Conservation (phyloP, 2,329 filamentous ascomycete genomes). For the Botrytis cinerea region DNA sequence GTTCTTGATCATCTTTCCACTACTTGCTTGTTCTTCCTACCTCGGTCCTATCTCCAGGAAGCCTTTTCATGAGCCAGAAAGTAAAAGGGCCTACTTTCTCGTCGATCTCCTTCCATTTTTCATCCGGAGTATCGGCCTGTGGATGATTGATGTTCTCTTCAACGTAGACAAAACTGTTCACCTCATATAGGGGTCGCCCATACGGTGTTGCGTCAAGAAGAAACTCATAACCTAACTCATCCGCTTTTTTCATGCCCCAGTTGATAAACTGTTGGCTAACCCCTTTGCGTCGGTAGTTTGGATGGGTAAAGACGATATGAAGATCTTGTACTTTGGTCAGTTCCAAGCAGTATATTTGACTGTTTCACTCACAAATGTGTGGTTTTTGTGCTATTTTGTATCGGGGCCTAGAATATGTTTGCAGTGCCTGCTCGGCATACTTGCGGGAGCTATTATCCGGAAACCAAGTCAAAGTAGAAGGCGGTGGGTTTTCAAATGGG, state of each 20-base stretch:
- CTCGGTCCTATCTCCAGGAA: neutral
- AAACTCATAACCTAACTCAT: constrained; percentile 15
- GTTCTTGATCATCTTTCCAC: neutral
- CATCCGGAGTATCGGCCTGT: constrained; percentile 16
- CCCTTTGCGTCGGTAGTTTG: constrained; percentile 24
- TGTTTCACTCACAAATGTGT: constrained; percentile 25
- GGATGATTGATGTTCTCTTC: constrained; percentile 24
- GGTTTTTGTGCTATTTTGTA: constrained; percentile 8
- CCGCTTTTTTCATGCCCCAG: constrained; percentile 21
- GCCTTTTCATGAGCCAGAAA: constrained; percentile 25
- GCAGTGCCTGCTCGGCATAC: constrained; percentile 17
- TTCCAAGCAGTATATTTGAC: neutral
- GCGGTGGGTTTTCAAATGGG: constrained; percentile 7
- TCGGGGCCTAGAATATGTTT: constrained; percentile 15
- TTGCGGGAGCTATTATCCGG: constrained; percentile 16
- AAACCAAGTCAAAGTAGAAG: constrained; percentile 22
- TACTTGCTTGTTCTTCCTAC: neutral
- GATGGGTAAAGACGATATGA: constrained; percentile 23
- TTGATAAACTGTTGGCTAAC: constrained; percentile 15
- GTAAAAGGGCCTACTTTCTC: constrained; percentile 23
- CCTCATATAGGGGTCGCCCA: constrained; percentile 21
- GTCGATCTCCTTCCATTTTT: constrained; percentile 25
- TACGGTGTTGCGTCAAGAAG: constrained; percentile 22
- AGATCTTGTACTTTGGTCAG: constrained; percentile 21
- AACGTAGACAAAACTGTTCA: constrained; percentile 19